A percentile compares a stretch with the other conserved stretches of the same genome.
Conservation (phyloP, 2,329 filamentous ascomycete genomes). For the Pyrenochaeta sp. region DNA sequence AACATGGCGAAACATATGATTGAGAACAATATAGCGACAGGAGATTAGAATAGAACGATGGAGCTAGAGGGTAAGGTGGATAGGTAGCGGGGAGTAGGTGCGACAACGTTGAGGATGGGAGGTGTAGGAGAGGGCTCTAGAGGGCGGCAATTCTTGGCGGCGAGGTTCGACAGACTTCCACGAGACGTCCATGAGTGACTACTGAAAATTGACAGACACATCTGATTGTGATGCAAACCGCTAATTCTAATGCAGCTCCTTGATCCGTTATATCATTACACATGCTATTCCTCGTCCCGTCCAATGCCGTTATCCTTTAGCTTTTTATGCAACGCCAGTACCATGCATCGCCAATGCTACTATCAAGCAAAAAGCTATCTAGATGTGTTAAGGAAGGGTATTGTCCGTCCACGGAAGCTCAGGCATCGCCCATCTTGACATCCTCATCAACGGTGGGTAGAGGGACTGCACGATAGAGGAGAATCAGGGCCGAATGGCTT, state of each 20-base stretch:
- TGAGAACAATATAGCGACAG: slow-evolving; percentile 5
- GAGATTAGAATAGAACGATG: slow-evolving; percentile 6
- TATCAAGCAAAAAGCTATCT: slow-evolving; percentile 14
- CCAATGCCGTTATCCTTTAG: slow-evolving; percentile 24
- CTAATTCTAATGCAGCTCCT: slow-evolving; percentile 15
- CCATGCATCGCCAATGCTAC: slow-evolving; percentile 21
- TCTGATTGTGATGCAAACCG: slow-evolving; percentile 2
- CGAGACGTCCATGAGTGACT: slow-evolving; percentile 28
- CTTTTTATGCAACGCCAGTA: slow-evolving; percentile 41
- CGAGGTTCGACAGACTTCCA: slow-evolving; percentile 20
- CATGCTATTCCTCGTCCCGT: slow-evolving; percentile 13
- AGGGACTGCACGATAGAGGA: slow-evolving; percentile 78
- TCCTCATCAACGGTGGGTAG: slow-evolving; percentile 66
- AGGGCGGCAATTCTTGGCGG: slow-evolving; percentile 16
- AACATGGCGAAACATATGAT: slow-evolving; percentile 70
- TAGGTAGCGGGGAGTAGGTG: neutral
- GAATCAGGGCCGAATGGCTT: slow-evolving; percentile 81
- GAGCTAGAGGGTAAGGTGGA: slow-evolving; percentile 1
- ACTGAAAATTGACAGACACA: slow-evolving; percentile 11
- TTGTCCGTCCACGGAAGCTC: slow-evolving; percentile 1
- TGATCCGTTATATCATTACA: slow-evolving; percentile 26
- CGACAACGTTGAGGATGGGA: neutral
- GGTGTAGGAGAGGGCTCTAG: slow-evolving; percentile 5
- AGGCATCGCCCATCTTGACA: slow-evolving; percentile 39
- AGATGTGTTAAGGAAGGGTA: slow-evolving; percentile 11